Base-by-base conservation (phyloP, 2,329 filamentous ascomycete genomes). In the Alternaria triticina region DNA sequence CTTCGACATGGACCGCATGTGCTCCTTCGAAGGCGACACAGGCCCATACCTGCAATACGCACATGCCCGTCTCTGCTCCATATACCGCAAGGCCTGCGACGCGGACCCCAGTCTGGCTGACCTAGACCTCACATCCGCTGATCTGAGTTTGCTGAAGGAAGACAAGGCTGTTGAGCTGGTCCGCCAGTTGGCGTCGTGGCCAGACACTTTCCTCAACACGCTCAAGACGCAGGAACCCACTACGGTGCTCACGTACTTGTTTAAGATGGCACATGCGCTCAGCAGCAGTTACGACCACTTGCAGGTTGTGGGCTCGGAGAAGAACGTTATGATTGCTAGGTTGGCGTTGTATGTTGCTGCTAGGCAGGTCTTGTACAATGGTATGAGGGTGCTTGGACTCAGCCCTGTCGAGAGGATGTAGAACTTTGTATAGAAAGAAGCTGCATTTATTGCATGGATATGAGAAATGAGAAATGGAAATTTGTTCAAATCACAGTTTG, bases 41-140 rank as follows among this genome's bases (percentile, higher is more conserved):
- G 93, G 93, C 8, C 91, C 92, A 12, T 94, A 94, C 79, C 86
- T 96, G 46, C 92, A 96, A 83, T 94, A 94, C 76, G 92, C 92
- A 83, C 79, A 89, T 64, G 76, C 75, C 4, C 76, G 76, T 58
- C 74, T 79, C 51, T 79, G 76, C 70, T 76, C 72, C 54, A 79
- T 79, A 52, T 68, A 73, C 68, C 86, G 88, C 75, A 89, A 88
- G 78, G 85, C 87, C 17, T 82, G 81, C 52, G 65, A 72, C 11
- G 68, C 74, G 13, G 72, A 77, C 17, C 86, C 87, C 44, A 87
- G 90, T 7, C 61, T 79, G 17, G 67, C 73, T 36, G 65, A 78
- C 4, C 85, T 86, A 56, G 87, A 91, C 10, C 83, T 95, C 11
- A 82, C 81, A 12, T 90, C 91, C 20, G 91, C 91, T 22, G 87